These are phyloP conservation scores for Jatropha multifida DNA, from an alignment of 441 rosid species.

Conservation along the genomic window DNA sequence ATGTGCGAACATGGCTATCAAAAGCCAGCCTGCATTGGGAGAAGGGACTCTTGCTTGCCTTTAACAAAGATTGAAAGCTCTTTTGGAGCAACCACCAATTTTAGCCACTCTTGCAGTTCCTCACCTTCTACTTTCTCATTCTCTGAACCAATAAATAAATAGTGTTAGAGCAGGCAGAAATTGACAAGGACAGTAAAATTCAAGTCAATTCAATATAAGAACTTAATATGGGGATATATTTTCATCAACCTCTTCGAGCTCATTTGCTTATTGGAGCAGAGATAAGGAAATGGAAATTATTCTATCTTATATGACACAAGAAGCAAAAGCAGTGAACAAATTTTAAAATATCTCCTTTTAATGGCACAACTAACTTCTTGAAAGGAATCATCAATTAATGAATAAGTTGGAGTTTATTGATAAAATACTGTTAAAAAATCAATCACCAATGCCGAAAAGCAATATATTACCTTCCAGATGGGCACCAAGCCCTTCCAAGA, in stretches of 20 bases:
- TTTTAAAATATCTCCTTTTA: neutral
- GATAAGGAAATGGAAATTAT: neutral
- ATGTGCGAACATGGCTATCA: conserved; percentile 14
- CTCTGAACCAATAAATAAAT: conserved; percentile 42
- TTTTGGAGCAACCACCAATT: conserved; percentile 72
- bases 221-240: neutral
- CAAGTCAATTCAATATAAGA: neutral
- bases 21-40: conserved; percentile 43
- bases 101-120: conserved; percentile 82
- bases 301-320: neutral
- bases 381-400: neutral
- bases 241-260: neutral
- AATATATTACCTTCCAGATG: conserved; percentile 74
- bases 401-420: neutral
- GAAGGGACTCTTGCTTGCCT: conserved; percentile 56
- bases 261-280: neutral
- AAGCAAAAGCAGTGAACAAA: neutral
- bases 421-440: neutral
- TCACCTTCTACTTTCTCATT: conserved; percentile 96
- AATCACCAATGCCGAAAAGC: neutral
- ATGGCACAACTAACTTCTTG: neutral
- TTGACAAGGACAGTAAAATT: neutral
- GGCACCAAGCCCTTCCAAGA: conserved; percentile 95
- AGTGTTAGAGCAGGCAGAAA: neutral
- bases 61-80: conserved; percentile 63